Base-by-base conservation (phyloP, 176 grass and related monocot species). In the Neostapfia colusana region DNA sequence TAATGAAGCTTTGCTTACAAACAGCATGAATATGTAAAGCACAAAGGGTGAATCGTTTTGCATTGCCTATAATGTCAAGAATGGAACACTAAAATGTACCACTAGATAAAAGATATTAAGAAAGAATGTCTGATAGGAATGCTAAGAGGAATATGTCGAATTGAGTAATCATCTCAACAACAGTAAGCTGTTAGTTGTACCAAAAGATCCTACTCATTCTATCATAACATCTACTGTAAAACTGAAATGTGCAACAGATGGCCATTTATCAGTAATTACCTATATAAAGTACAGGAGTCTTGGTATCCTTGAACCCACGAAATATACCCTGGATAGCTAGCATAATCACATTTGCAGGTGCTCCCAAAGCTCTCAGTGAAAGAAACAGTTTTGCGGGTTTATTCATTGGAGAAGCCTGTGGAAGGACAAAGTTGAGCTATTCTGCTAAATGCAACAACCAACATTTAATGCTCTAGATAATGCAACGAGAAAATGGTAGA, bases 231-330 rank as follows among this genome's bases (percentile, higher is more conserved):
- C 1, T 42, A 41, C 21, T 25, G 54, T 10, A 34, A 61, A 78
- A 79, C 46, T 58, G 51, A 18, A 77, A 48, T 70, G 34, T 85
- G 72, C 7, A 76, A 64, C 43, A 59, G 16, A 78, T 75, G 37
- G 44, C 37, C 16, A 56, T 46, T 73, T 73, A 58, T 82, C 49
- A n/a, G 57, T 72, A 76, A 21, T 81, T 89, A 97, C 95, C 95
- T 72, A 86, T 88, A 57, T 84, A 92, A 90, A 92, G 75, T 26
- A 97, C 74, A 3, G 95, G 91, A 78, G 91, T 97, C 79, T 90
- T 84, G 24, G 95, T 97, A 76, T 97, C 95, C 84, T 93, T 93
- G 65, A 97, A 90, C 77, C 95, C 95, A 78, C 95, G 86, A 65
- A 93, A 97, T 58, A 93, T 82, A 57, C 95, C 95, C 82, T 97